Evolutionary conservation across 176 grass and related monocot genomes (phyloP).

Genomic region (Bothriochloa decipiens): DNA sequence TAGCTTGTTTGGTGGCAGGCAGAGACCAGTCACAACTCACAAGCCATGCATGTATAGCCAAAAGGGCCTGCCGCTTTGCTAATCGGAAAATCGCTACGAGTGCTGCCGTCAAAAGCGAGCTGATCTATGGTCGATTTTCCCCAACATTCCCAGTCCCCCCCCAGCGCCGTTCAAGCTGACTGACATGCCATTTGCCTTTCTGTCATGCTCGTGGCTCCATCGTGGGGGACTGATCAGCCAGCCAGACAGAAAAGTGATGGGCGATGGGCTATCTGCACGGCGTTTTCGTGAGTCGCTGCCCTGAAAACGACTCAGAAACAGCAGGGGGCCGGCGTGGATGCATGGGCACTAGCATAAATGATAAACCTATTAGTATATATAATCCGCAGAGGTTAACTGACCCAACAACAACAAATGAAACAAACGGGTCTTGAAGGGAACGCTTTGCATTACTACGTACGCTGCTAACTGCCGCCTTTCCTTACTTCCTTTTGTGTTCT

Average conservation of each 20-base stretch:
- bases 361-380: not conserved
- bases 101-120: slow-evolving; percentile 12
- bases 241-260: not conserved
- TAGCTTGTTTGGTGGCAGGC: not conserved
- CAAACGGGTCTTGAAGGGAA: too few species aligned
- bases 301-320: slow-evolving; percentile 38
- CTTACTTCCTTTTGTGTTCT: not conserved
- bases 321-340: not conserved
- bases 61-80: not conserved
- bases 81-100: not conserved
- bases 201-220: not conserved
- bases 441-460: too few species aligned
- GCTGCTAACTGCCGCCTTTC: too few species aligned
- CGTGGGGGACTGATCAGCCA: too few species aligned
- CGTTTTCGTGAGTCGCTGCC: not conserved
- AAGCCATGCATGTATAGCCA: not conserved
- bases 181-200: not conserved
- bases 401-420: not conserved
- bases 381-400: not conserved
- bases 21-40: not conserved
- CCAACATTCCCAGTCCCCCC: not conserved
- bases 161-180: not conserved
- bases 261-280: slow-evolving; percentile 12
- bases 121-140: not conserved
- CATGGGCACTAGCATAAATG: not conserved